These are phyloP conservation scores for Acacia crassicarpa DNA, from an alignment of 306 rosid species.

Conservation along the genomic window DNA sequence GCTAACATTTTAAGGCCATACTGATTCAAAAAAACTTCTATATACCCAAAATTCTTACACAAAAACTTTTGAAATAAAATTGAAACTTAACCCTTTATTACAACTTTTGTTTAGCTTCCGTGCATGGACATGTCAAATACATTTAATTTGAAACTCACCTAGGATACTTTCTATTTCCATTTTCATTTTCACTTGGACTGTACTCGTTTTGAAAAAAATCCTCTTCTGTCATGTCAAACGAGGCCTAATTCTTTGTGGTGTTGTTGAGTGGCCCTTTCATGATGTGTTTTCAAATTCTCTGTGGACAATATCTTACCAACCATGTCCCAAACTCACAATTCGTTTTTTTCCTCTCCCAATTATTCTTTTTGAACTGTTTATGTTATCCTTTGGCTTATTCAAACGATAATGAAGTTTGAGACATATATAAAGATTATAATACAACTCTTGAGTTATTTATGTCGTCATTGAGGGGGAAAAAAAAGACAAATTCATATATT, in stretches of 20 bases:
- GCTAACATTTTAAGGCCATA: too few species aligned
- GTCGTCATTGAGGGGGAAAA: not conserved
- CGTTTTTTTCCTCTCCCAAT: not conserved
- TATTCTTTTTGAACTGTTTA: not conserved
- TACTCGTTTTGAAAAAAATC: too few species aligned
- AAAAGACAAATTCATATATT: not conserved
- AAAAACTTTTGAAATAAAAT: too few species aligned
- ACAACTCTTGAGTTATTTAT: not conserved
- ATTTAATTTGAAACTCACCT: too few species aligned
- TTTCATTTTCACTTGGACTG: too few species aligned
- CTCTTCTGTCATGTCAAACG: too few species aligned
- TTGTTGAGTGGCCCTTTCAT: not conserved
- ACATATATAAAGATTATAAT: not conserved
- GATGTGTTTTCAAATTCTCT: not conserved
- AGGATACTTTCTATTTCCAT: too few species aligned
- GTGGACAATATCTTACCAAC: constrained; percentile 8
- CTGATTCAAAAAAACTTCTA: too few species aligned
- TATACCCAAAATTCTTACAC: too few species aligned
- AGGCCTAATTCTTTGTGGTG: not conserved
- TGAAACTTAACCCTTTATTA: too few species aligned
- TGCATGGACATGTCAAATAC: too few species aligned
- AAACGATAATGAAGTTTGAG: not conserved
- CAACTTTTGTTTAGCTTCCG: too few species aligned
- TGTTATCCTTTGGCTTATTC: not conserved
- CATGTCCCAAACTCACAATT: not conserved